Evolutionary conservation across 2,329 filamentous ascomycete species (phyloP).

Genomic region (Cryphonectria parasitica): DNA sequence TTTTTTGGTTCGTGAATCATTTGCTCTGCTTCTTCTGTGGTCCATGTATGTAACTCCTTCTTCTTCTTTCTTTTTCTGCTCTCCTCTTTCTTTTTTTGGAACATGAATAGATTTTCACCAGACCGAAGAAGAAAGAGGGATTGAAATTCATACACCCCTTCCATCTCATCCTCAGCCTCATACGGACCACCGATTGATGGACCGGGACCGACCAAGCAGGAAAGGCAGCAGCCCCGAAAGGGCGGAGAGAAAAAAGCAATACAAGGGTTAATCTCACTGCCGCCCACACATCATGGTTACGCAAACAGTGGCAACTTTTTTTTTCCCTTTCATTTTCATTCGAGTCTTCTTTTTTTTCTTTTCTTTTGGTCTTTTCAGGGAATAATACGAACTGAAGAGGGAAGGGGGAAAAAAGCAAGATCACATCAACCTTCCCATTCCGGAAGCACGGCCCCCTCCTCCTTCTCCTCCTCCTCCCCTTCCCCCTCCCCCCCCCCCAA

Average conservation of each 20-base stretch:
- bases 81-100: too few species aligned
- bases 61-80: too few species aligned
- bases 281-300: neutral
- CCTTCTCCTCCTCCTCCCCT: too few species aligned
- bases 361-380: too few species aligned
- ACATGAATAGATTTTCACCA: neutral
- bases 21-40: too few species aligned
- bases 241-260: neutral
- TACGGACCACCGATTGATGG: neutral
- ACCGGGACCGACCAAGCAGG: neutral
- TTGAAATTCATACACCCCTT: neutral
- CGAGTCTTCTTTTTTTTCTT: neutral
- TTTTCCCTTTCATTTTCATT: too few species aligned
- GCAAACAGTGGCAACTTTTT: constrained; percentile 14
- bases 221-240: neutral
- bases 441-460: neutral
- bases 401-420: neutral
- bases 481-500: too few species aligned
- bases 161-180: neutral
- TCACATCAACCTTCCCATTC: constrained; percentile 14
- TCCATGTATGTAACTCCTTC: neutral
- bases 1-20: too few species aligned
- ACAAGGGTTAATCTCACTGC: neutral
- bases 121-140: neutral
- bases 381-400: constrained; percentile 7